A percentile compares a stretch with the other conserved stretches of the same genome.
Evolutionary conservation across 805 yeast species (phyloP).

Genomic region (Zygotorulaspora florentina): DNA sequence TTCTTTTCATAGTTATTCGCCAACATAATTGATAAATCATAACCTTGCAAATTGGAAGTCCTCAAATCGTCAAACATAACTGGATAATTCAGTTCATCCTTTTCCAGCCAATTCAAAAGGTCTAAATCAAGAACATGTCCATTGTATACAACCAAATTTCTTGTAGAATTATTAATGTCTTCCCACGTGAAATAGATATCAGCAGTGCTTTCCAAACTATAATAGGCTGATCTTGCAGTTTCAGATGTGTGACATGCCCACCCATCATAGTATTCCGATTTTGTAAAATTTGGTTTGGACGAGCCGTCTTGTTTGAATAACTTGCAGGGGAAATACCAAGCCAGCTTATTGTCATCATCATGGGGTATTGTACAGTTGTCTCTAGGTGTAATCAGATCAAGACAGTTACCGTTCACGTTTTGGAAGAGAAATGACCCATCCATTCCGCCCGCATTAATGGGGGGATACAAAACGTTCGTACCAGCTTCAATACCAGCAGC

Average conservation of each 20-base stretch:
- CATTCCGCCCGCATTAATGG: conserved; percentile 79
- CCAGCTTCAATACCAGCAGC: conserved; percentile 74
- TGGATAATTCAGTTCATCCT: conserved; percentile 69
- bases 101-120: conserved; percentile 69
- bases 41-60: conserved; percentile 58
- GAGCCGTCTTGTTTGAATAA: conserved; percentile 67
- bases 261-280: conserved; percentile 60
- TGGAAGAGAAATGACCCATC: conserved; percentile 85
- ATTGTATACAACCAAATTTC: conserved; percentile 82
- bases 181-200: conserved; percentile 90
- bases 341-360: conserved; percentile 56
- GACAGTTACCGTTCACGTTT: conserved; percentile 89
- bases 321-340: conserved; percentile 97
- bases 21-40: conserved; percentile 73
- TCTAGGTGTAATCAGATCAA: conserved; percentile 67
- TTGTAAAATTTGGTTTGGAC: conserved; percentile 56
- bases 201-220: conserved; percentile 54
- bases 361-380: conserved; percentile 67
- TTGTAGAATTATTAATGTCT: conserved; percentile 59
- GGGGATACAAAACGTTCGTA: conserved; percentile 75
- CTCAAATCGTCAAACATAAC: conserved; percentile 60
- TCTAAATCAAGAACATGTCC: conserved; percentile 85
- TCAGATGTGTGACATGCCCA: conserved; percentile 87
- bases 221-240: conserved; percentile 64
- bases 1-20: conserved; percentile 61